These are phyloP conservation scores for Monilinia laxa DNA, from an alignment of 2,329 filamentous ascomycete species.

Conservation along the genomic window DNA sequence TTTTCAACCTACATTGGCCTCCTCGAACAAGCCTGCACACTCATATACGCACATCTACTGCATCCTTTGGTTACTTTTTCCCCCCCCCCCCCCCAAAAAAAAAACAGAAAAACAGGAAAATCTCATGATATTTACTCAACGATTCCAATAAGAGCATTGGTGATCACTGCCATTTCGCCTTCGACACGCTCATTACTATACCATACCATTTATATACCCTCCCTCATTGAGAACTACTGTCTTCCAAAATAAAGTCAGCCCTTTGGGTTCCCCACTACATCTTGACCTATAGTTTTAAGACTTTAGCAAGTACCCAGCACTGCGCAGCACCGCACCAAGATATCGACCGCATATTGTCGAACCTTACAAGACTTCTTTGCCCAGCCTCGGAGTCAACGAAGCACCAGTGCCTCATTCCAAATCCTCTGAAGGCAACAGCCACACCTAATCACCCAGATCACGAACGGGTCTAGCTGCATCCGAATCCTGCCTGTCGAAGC, in stretches of 20 bases:
- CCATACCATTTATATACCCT: constrained; percentile 9
- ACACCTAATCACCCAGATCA: constrained; percentile 13
- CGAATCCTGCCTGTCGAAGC: constrained; percentile 19
- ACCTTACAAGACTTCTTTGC: not conserved
- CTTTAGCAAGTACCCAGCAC: constrained; percentile 3
- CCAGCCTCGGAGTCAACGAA: constrained; percentile 17
- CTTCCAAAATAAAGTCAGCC: constrained; percentile 9
- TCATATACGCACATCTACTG: not conserved
- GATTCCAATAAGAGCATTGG: constrained; percentile 8
- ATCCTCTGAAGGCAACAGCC: constrained; percentile 18
- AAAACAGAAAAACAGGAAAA: constrained; percentile 3
- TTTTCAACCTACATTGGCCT: not conserved
- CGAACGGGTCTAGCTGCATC: constrained; percentile 20
- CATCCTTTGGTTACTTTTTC: constrained; percentile 7
- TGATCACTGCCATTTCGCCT: constrained; percentile 2
- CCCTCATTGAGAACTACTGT: not conserved
- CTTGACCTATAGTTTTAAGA: constrained; percentile 13
- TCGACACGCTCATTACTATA: constrained; percentile 15
- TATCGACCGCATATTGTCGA: constrained; percentile 18
- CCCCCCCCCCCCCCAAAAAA: no score
- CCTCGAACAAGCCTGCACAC: constrained; percentile 2
- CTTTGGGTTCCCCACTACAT: not conserved
- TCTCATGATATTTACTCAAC: constrained; percentile 5
- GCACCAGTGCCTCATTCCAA: constrained; percentile 16
- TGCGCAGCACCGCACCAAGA: constrained; percentile 16